A percentile compares a stretch with the other conserved stretches of the same genome.
phyloP scores from a whole-genome alignment of 306 rosid genomes.

The Cucurbita moschata region DNA sequence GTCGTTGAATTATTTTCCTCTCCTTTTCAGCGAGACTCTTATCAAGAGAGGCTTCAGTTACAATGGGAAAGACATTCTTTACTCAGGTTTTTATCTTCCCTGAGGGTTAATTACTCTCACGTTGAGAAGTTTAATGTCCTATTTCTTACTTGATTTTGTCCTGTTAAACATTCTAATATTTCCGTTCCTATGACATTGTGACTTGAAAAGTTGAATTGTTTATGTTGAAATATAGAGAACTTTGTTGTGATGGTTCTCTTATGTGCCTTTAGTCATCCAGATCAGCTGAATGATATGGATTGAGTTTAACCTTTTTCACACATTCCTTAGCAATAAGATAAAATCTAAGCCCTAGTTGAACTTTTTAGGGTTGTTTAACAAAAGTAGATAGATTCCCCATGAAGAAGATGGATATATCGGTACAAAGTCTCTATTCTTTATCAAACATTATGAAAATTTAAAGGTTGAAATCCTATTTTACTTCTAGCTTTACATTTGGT shows the following conservation, averaged over 20 bases:
- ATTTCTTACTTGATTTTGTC: not conserved
- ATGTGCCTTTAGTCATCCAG: not conserved
- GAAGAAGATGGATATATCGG: not conserved
- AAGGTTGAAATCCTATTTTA: not conserved
- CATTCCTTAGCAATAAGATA: not conserved
- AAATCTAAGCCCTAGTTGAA: not conserved
- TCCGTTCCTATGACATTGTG: not conserved
- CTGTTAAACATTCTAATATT: not conserved
- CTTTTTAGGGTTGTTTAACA: not conserved
- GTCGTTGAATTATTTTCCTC: constrained; percentile 3
- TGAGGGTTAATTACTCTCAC: not conserved
- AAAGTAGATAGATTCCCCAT: not conserved
- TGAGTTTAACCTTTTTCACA: not conserved
- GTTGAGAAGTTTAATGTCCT: not conserved
- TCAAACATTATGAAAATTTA: not conserved
- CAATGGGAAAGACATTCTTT: constrained; percentile 76
- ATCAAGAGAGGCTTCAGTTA: constrained; percentile 75
- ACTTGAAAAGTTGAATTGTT: not conserved
- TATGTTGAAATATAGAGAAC: not conserved
- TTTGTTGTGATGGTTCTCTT: not conserved
- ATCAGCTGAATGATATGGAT: not conserved
- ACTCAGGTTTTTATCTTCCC: constrained; percentile 52
- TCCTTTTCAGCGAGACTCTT: constrained; percentile 63
- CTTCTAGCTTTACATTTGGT: not conserved
- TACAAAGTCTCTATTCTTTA: not conserved